Evolutionary conservation across 2,329 filamentous ascomycete species (phyloP).

Genomic region (Lecanosticta acicola): DNA sequence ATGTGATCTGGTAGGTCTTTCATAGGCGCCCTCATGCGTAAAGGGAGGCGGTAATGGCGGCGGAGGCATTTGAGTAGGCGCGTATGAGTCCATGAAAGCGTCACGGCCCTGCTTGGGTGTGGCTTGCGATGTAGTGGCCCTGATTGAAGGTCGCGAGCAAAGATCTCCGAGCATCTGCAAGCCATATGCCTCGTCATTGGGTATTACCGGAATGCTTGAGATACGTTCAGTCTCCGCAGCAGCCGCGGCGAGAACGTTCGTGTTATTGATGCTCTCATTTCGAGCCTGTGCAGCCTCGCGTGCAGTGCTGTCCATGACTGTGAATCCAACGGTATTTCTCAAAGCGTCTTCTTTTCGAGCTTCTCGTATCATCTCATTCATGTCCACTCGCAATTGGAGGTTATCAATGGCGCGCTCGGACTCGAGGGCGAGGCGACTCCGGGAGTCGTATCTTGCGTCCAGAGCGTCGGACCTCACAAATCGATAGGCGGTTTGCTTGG

Average conservation of each 20-base stretch:
- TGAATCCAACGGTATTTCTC: constrained; percentile 31
- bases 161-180: constrained; percentile 31
- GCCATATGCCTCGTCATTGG: constrained; percentile 39
- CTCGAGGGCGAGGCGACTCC: constrained; percentile 27
- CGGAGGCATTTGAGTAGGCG: constrained; percentile 11
- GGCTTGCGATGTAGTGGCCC: constrained; percentile 4
- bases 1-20: neutral
- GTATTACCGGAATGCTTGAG: constrained; percentile 24
- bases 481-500: constrained; percentile 31
- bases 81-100: neutral
- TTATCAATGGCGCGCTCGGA: constrained; percentile 20
- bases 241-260: constrained; percentile 33
- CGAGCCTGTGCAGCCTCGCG: constrained; percentile 38
- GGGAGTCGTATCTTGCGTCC: constrained; percentile 25
- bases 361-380: constrained; percentile 28
- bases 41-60: constrained; percentile 1
- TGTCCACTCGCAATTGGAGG: constrained; percentile 20
- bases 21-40: neutral
- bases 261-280: constrained; percentile 31
- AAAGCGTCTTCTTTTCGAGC: constrained; percentile 22
- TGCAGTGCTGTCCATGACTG: constrained; percentile 37
- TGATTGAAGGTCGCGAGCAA: constrained; percentile 20
- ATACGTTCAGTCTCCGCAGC: constrained; percentile 30
- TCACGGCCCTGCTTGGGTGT: neutral
- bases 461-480: constrained; percentile 21